A percentile compares a stretch with the other conserved stretches of the same genome.
phyloP scores from a whole-genome alignment of 129 eudicot genomes.

The Lonicera japonica region DNA sequence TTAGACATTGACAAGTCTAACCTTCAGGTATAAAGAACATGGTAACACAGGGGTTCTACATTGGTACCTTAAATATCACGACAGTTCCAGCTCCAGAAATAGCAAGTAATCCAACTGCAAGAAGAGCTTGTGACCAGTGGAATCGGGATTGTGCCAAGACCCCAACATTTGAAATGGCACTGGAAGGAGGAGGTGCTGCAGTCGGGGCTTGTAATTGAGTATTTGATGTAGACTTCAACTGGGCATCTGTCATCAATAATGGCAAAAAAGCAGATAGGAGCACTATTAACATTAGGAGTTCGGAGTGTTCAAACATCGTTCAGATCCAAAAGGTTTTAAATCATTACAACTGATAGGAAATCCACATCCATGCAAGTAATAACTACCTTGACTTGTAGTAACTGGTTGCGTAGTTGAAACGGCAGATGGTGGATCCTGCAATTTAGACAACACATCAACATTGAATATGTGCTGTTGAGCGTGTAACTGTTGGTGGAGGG shows the following conservation, averaged over 20 bases:
- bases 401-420: constrained; percentile 51
- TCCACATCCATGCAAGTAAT: neutral
- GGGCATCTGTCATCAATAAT: constrained; percentile 45
- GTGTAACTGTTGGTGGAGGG: no score
- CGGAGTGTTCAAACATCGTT: neutral
- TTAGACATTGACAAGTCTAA: neutral
- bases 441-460: neutral
- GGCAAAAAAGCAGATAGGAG: neutral
- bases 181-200: constrained; percentile 28
- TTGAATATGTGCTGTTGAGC: no score
- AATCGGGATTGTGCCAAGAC: constrained; percentile 31
- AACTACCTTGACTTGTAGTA: constrained; percentile 54
- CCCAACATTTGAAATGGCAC: constrained; percentile 46
- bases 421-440: constrained; percentile 69
- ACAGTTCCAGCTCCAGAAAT: constrained; percentile 91
- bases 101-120: constrained; percentile 81
- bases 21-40: neutral
- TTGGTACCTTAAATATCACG: constrained; percentile 64
- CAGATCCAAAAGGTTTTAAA: neutral
- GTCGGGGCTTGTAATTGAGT: constrained; percentile 56
- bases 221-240: constrained; percentile 41
- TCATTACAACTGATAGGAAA: neutral
- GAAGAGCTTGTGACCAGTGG: constrained; percentile 80
- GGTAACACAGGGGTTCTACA: neutral
- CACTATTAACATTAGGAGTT: neutral